A percentile compares a stretch with the other conserved stretches of the same genome.
Conservation (phyloP, 768 basidiomycete genomes). For the Pisolithus tinctorius region DNA sequence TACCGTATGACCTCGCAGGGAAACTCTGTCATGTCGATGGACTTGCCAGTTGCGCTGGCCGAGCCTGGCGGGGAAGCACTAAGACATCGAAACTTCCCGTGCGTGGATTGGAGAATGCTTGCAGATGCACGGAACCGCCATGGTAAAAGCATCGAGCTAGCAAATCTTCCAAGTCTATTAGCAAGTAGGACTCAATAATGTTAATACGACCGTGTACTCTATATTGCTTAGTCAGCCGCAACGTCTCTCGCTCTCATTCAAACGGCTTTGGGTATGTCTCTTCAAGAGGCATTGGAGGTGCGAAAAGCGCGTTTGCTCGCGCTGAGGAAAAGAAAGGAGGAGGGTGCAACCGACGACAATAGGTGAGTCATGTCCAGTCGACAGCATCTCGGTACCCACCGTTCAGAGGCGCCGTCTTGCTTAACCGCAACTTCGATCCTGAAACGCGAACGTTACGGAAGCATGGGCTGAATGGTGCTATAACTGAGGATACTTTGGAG, state of each 20-base stretch:
- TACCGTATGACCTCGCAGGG: conserved; percentile 66
- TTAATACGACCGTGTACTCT: neutral
- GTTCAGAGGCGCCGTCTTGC: conserved; percentile 44
- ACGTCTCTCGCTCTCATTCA: neutral
- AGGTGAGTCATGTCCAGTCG: conserved; percentile 30
- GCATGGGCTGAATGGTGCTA: conserved; percentile 47
- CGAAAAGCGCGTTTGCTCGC: conserved; percentile 79
- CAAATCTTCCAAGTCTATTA: neutral
- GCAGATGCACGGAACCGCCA: conserved; percentile 27
- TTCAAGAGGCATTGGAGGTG: conserved; percentile 72
- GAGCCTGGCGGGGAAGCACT: conserved; percentile 24
- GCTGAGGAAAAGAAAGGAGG: conserved; percentile 65
- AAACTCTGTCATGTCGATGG: conserved; percentile 54
- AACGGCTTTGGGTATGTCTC: conserved; percentile 38
- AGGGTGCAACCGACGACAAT: conserved; percentile 36
- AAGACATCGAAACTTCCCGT: conserved; percentile 15
- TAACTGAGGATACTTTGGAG: conserved; percentile 82
- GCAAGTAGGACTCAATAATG: too few relatives aligned
- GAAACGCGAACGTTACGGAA: conserved; percentile 74
- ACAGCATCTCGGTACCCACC: conserved; percentile 9
- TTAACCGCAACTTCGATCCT: conserved; percentile 85
- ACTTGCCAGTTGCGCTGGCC: conserved; percentile 23
- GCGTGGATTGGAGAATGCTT: conserved; percentile 1
- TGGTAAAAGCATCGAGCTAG: conserved; percentile 19
- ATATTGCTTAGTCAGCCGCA: conserved; percentile 28